Conservation (phyloP, 108 stramenopile genomes). For the Nitzschia sp. region DNA sequence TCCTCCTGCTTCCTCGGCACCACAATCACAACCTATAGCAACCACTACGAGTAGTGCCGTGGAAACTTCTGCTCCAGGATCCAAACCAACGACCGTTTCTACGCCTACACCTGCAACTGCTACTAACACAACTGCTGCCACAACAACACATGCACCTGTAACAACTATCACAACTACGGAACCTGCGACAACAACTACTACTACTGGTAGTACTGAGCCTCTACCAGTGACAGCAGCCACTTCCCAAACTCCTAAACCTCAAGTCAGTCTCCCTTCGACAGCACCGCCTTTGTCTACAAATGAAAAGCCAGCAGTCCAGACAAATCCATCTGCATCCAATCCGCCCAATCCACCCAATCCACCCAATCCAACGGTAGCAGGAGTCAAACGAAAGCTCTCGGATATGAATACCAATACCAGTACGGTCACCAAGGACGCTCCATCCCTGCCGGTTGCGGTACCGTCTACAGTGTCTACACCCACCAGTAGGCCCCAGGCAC, state of each 20-base stretch:
- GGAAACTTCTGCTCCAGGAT: neutral
- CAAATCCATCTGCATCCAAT: neutral
- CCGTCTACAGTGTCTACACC: neutral
- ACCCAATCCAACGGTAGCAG: neutral
- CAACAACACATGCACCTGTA: neutral
- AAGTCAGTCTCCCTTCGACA: neutral
- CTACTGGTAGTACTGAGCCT: neutral
- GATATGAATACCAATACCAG: neutral
- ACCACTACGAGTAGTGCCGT: neutral
- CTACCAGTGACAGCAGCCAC: neutral
- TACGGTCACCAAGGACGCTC: neutral
- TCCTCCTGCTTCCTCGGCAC: too few species aligned
- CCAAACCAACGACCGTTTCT: neutral
- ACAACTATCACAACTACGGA: neutral
- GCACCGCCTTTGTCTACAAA: neutral
- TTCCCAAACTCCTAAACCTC: neutral
- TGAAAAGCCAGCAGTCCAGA: neutral
- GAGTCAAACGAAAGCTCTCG: slow-evolving; percentile 2
- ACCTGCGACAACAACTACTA: neutral
- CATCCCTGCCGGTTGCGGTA: neutral
- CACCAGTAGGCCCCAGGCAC: neutral
- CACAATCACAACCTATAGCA: neutral
- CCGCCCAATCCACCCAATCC: neutral
- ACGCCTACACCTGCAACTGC: neutral
- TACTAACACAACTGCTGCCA: neutral